Evolutionary conservation across 805 yeast species (phyloP).

Genomic region (Ogataea sp.): DNA sequence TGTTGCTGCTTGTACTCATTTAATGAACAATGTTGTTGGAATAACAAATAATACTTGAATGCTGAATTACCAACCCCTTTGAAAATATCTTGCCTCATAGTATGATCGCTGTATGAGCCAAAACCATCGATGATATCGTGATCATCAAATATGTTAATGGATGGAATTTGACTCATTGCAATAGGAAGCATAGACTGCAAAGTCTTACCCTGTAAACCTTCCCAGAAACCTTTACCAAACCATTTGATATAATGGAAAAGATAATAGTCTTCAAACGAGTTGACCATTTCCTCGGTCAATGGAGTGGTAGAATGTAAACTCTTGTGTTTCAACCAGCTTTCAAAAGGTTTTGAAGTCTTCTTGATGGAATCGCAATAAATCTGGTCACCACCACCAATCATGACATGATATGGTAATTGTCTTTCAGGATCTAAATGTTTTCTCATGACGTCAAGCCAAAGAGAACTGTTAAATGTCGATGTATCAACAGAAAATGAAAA

Average conservation of each 20-base stretch:
- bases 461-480: conserved; percentile 53
- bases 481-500: conserved; percentile 73
- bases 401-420: conserved; percentile 65
- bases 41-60: conserved; percentile 78
- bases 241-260: conserved; percentile 69
- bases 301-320: conserved; percentile 33
- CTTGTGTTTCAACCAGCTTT: conserved; percentile 55
- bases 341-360: conserved; percentile 41
- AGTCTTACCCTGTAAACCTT: conserved; percentile 58
- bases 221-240: conserved; percentile 90
- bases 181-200: conserved; percentile 60
- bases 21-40: conserved; percentile 74
- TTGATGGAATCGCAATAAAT: conserved; percentile 81
- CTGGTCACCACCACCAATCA: conserved; percentile 98
- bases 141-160: conserved; percentile 83
- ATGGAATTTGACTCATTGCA: conserved; percentile 78
- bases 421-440: conserved; percentile 37
- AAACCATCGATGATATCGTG: conserved; percentile 96
- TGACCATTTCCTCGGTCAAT: conserved; percentile 38
- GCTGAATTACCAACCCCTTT: conserved; percentile 70
- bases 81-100: conserved; percentile 69
- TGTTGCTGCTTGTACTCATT: conserved; percentile 29
- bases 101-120: conserved; percentile 74
- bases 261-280: conserved; percentile 59
- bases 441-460: conserved; percentile 80